These are phyloP conservation scores for Rosa persica DNA, from an alignment of 306 rosid genomes.

Conservation along the genomic window DNA sequence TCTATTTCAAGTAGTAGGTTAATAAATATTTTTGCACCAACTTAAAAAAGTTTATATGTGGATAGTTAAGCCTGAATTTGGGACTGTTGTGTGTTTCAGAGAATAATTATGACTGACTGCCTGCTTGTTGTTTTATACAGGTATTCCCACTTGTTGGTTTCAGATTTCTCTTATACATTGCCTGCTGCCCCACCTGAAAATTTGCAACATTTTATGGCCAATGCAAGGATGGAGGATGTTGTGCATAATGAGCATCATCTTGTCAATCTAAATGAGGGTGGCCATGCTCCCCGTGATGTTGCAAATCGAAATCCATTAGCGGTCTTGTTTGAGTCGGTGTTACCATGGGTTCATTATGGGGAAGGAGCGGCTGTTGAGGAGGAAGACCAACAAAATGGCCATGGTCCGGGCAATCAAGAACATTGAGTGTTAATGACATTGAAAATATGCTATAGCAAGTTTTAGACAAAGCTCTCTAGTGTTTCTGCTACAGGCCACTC, in stretches of 20 bases:
- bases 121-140: slow-evolving; percentile 39
- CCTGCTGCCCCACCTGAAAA: slow-evolving; percentile 81
- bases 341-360: slow-evolving; percentile 88
- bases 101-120: slow-evolving; percentile 13
- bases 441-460: background rate
- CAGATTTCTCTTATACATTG: slow-evolving; percentile 80
- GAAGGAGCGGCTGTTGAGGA: slow-evolving; percentile 45
- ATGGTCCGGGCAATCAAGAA: slow-evolving; percentile 43
- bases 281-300: slow-evolving; percentile 57
- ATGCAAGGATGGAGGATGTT: slow-evolving; percentile 59
- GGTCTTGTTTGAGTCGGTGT: slow-evolving; percentile 84
- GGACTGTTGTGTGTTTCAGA: background rate
- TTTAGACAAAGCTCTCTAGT: background rate
- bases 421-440: background rate
- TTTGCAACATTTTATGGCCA: slow-evolving; percentile 71
- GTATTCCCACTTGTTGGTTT: slow-evolving; percentile 85
- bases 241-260: slow-evolving; percentile 47
- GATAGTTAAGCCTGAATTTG: background rate
- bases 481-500: background rate
- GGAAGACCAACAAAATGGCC: slow-evolving; percentile 43
- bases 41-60: background rate
- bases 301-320: slow-evolving; percentile 71
- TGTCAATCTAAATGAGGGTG: slow-evolving; percentile 52
- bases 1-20: background rate
- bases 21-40: background rate